phyloP scores from a whole-genome alignment of 164 flowering plant genomes.

The Pachysandra terminalis region DNA sequence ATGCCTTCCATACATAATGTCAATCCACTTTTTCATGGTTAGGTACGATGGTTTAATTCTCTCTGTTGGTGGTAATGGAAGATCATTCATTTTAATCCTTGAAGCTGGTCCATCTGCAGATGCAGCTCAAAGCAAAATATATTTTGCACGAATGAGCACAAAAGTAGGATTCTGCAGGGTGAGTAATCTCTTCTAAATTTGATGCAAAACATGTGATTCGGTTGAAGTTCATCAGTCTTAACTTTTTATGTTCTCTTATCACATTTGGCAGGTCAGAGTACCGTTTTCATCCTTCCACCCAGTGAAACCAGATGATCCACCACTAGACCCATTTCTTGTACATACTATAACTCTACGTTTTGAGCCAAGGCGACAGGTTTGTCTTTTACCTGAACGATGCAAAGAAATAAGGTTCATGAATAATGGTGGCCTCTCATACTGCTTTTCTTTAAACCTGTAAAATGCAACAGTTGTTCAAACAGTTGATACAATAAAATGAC shows the following conservation, averaged over 20 bases:
- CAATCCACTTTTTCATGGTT: slow-evolving; percentile 1
- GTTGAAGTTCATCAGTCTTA: neutral
- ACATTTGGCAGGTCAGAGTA: slow-evolving; percentile 65
- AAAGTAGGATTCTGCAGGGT: slow-evolving; percentile 97
- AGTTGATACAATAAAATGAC: neutral
- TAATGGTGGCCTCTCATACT: neutral
- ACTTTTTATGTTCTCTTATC: neutral
- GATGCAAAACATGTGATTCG: neutral
- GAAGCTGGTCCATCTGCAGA: slow-evolving; percentile 93
- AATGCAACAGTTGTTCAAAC: neutral
- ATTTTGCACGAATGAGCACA: slow-evolving; percentile 84
- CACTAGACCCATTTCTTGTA: slow-evolving; percentile 91
- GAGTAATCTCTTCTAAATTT: slow-evolving; percentile 17
- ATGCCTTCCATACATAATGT: neutral
- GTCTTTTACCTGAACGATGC: slow-evolving; percentile 9
- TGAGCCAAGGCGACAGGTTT: slow-evolving; percentile 96
- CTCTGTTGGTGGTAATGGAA: slow-evolving; percentile 96
- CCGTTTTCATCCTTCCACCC: slow-evolving; percentile 91
- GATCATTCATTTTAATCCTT: slow-evolving; percentile 81
- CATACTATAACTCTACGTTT: slow-evolving; percentile 93
- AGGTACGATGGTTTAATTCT: slow-evolving; percentile 93
- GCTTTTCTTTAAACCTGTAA: neutral
- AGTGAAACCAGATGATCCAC: slow-evolving; percentile 93
- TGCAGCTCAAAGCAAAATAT: slow-evolving; percentile 77
- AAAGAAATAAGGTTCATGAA: neutral